Percentiles rank a stretch among this genome's conserved stretches.
phyloP scores from a whole-genome alignment of 2,329 filamentous ascomycete species.

The Colletotrichum tabaci region DNA sequence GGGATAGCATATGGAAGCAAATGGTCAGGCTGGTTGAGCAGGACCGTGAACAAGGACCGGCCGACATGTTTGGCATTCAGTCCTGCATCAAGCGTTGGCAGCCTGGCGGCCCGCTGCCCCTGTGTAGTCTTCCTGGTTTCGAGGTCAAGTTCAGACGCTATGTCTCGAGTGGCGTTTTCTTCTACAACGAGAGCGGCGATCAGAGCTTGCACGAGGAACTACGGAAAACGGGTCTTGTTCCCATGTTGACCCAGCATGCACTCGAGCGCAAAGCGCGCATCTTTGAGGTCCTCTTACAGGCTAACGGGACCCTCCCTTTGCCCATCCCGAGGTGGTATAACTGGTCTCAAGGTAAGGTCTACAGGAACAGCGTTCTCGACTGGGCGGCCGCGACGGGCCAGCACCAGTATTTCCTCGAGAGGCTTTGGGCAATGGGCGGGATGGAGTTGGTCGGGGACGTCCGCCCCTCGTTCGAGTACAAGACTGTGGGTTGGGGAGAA shows the following conservation, averaged over 20 bases:
- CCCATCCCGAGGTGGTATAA: not conserved
- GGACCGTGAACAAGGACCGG: not conserved
- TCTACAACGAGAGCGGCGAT: not conserved
- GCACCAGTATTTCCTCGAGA: not conserved
- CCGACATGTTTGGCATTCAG: not conserved
- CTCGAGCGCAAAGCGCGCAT: not conserved
- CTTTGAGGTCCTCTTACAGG: not conserved
- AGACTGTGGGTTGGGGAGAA: not conserved
- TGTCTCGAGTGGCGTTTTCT: not conserved
- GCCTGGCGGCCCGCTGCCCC: conserved; percentile 4
- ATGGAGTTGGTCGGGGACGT: not conserved
- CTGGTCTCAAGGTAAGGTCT: too few relatives aligned
- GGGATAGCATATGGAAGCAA: not conserved
- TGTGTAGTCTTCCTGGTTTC: not conserved
- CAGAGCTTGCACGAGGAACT: not conserved
- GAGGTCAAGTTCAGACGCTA: not conserved
- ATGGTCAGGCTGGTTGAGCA: not conserved
- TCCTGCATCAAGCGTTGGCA: conserved; percentile 2
- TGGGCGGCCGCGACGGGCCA: conserved; percentile 5
- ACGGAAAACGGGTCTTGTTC: not conserved
- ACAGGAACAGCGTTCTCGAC: conserved; percentile 1
- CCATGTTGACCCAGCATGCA: not conserved
- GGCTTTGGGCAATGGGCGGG: not conserved
- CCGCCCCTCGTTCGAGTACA: not conserved
- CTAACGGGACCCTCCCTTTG: not conserved